Base-by-base conservation (phyloP, 768 basidiomycete species). In the Phlebiopsis gigantea region DNA sequence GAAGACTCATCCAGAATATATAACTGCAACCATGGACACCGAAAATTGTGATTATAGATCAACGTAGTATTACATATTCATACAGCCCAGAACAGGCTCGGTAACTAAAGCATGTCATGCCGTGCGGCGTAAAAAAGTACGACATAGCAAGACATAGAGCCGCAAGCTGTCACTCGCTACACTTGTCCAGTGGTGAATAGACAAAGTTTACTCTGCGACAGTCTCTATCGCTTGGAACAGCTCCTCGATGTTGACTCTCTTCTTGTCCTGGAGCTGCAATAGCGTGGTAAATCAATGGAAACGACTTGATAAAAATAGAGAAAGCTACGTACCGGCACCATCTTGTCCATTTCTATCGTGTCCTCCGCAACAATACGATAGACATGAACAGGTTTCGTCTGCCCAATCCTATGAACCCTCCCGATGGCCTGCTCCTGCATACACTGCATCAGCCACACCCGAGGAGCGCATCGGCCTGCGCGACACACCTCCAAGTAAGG, bases 351-450 rank as follows among this genome's bases (percentile, higher is more conserved):
- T 41, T 58, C 57, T 14, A 61, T 56, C 6, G 60, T 61, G 30
- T 55, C 54, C 24, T 15, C 14, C 2, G 45, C 53, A 14, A 52
- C 14, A 14, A 58, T 14, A 22, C 46, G 34, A 29, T 61, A 61
- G 5, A 72, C 68, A 45, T 63, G 48, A 2, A 71, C 69, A 5
- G 60, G 47, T 29, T 61, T 59, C 41, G 65, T 63, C 39, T 71
- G 71, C 1, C 71, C 71, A 19, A 72, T 67, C 4, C 71, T 66
- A 54, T 70, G 68, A 15, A 68, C 68, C 10, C 71, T 63, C 34
- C 70, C 71, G 41, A 70, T 64, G 10, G 70, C 71, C 57, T 61
- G 60, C 17, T 58, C 57, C 60, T 61, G 25, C 8, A 24, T 39
- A 8, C 21, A 14, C 26, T 5, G 12, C 5, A 6, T 46, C n/a